A percentile compares a stretch with the other conserved stretches of the same genome.
These are phyloP conservation scores for Hysterangium stoloniferum DNA, from an alignment of 768 basidiomycete species.

Conservation along the genomic window DNA sequence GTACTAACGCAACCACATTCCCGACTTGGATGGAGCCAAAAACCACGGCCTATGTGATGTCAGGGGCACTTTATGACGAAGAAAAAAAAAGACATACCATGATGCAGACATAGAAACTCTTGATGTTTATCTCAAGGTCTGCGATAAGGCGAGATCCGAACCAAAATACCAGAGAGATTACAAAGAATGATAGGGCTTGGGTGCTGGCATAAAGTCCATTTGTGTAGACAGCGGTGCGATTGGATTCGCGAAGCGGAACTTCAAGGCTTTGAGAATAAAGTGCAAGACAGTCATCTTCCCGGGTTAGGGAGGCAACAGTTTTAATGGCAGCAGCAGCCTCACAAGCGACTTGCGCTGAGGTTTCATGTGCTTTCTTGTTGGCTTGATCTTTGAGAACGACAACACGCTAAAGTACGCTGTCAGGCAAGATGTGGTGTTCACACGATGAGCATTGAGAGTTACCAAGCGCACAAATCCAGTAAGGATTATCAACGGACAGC, in stretches of 20 bases:
- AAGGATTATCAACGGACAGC: conserved; percentile 59
- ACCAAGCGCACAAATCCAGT: conserved; percentile 80
- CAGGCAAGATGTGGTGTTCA: neutral
- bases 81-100: conserved; percentile 43
- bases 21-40: conserved; percentile 86
- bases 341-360: conserved; percentile 81
- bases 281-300: conserved; percentile 73
- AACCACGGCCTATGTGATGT: conserved; percentile 44
- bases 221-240: conserved; percentile 55
- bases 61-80: conserved; percentile 5
- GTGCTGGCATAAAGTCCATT: conserved; percentile 64
- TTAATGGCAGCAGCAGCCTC: conserved; percentile 87
- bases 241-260: conserved; percentile 57
- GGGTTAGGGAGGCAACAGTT: conserved; percentile 82
- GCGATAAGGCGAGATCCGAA: conserved; percentile 62
- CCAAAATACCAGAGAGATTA: conserved; percentile 82
- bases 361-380: conserved; percentile 74
- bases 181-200: conserved; percentile 68
- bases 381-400: conserved; percentile 82
- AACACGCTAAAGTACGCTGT: conserved; percentile 41
- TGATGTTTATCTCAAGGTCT: conserved; percentile 40
- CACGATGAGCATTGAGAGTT: conserved; percentile 18
- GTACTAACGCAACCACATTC: conserved; percentile 71
- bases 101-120: conserved; percentile 74
- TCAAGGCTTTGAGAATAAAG: conserved; percentile 67